A percentile compares a stretch with the other conserved stretches of the same genome.
Evolutionary conservation across 176 grass and related monocot genomes (phyloP).

Genomic region (barley (Hordeum vulgare)): DNA sequence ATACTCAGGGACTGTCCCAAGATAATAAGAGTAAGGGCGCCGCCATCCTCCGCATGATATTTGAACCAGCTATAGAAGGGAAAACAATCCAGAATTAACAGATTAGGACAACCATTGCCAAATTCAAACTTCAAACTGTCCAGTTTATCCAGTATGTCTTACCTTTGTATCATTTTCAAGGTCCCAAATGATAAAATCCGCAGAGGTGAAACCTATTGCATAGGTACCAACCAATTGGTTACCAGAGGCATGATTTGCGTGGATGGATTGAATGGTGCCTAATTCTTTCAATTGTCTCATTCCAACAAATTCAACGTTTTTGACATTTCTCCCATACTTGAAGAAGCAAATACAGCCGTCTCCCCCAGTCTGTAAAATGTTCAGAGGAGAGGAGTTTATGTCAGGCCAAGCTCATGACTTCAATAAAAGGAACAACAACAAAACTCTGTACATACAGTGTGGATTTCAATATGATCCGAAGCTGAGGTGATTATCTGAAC

Average conservation of each 20-base stretch:
- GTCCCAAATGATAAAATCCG: constrained; percentile 95
- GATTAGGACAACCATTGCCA: constrained; percentile 3
- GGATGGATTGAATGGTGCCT: constrained; percentile 65
- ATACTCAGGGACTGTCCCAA: constrained; percentile 55
- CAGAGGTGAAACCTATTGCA: constrained; percentile 86
- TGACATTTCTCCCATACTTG: constrained; percentile 45
- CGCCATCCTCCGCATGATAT: constrained; percentile 94
- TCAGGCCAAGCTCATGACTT: background rate
- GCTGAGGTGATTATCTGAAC: constrained; percentile 48
- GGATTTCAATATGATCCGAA: constrained; percentile 50
- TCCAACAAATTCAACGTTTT: constrained; percentile 67
- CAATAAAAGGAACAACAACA: constrained; percentile 23
- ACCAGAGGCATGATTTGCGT: constrained; percentile 14
- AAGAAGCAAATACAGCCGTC: constrained; percentile 98
- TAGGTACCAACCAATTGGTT: constrained; percentile 35
- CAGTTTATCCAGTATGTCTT: background rate
- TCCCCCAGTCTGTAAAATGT: constrained; percentile 76
- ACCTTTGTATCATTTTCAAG: constrained; percentile 92
- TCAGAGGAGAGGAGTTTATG: constrained; percentile 23
- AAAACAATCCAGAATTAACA: constrained; percentile 9
- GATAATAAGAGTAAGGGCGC: constrained; percentile 85
- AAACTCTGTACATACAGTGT: constrained; percentile 45
- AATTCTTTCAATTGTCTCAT: constrained; percentile 96
- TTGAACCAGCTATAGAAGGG: constrained; percentile 42
- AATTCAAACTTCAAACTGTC: background rate